phyloP scores from a whole-genome alignment of 2,329 filamentous ascomycete genomes.

The Alternaria ventricosa region DNA sequence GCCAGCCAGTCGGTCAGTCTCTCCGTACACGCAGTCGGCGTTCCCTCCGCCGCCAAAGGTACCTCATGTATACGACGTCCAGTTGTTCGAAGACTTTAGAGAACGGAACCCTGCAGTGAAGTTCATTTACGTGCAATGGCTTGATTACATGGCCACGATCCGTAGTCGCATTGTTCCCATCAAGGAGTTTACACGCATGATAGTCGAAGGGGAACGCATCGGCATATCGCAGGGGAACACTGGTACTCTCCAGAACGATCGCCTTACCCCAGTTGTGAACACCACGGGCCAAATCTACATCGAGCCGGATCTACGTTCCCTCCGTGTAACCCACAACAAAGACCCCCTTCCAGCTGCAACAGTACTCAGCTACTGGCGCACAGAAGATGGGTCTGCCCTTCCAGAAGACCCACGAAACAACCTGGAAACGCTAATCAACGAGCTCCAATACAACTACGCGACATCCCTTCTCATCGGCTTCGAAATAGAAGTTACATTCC shows the following conservation, averaged over 20 bases:
- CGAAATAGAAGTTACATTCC: constrained; percentile 80
- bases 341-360: constrained; percentile 63
- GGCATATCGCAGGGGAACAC: constrained; percentile 70
- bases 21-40: constrained; percentile 23
- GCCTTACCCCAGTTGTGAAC: constrained; percentile 59
- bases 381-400: constrained; percentile 60
- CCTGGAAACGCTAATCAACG: constrained; percentile 57
- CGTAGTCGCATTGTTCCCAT: constrained; percentile 73
- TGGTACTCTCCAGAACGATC: constrained; percentile 72
- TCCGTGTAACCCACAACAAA: constrained; percentile 60
- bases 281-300: constrained; percentile 71
- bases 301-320: constrained; percentile 68
- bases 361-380: constrained; percentile 70
- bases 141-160: constrained; percentile 76
- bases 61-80: constrained; percentile 44
- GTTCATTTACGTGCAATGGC: constrained; percentile 77
- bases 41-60: constrained; percentile 40
- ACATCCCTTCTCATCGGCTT: constrained; percentile 74
- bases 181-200: constrained; percentile 48
- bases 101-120: constrained; percentile 60
- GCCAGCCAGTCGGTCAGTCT: constrained; percentile 12
- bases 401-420: constrained; percentile 65
- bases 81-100: constrained; percentile 58
- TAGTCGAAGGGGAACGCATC: constrained; percentile 51
- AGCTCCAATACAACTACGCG: constrained; percentile 58